phyloP scores from a whole-genome alignment of 116 monocot genomes.

The Iris pallida region DNA sequence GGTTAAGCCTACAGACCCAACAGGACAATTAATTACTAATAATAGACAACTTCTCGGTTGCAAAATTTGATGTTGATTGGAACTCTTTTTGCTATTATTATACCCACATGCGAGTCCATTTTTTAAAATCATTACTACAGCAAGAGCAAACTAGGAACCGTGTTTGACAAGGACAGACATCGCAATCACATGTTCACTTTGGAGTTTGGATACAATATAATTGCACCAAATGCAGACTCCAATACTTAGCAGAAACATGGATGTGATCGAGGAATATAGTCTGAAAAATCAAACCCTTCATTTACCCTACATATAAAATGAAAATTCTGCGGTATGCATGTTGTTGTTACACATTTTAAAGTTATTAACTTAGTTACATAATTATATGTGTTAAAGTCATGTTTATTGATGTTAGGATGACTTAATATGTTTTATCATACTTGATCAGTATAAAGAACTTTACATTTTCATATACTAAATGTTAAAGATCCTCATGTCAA shows the following conservation, averaged over 20 bases:
- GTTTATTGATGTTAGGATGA: too few relatives aligned
- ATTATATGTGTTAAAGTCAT: too few relatives aligned
- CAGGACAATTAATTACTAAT: background rate
- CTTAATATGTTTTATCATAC: too few relatives aligned
- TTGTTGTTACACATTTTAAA: too few relatives aligned
- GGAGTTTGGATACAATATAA: background rate
- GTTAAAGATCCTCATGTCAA: too few relatives aligned
- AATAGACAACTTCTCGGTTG: background rate
- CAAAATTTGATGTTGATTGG: background rate
- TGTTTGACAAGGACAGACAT: background rate
- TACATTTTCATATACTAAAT: too few relatives aligned
- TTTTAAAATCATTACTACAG: background rate
- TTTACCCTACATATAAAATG: too few relatives aligned
- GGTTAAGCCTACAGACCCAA: background rate
- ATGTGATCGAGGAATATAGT: background rate
- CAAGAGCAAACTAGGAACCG: background rate
- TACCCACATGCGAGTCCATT: background rate
- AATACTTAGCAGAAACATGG: background rate
- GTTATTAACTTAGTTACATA: too few relatives aligned
- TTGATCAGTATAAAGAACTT: too few relatives aligned
- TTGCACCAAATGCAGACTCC: background rate
- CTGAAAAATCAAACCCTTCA: background rate
- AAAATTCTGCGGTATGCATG: too few relatives aligned
- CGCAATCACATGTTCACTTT: background rate
- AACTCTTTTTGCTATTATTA: background rate